Evolutionary conservation across 1,284 basidiomycete species (phyloP), one percentile per base, ranked within the genome.

Genomic region (Cryptococcus sp.): DNA sequence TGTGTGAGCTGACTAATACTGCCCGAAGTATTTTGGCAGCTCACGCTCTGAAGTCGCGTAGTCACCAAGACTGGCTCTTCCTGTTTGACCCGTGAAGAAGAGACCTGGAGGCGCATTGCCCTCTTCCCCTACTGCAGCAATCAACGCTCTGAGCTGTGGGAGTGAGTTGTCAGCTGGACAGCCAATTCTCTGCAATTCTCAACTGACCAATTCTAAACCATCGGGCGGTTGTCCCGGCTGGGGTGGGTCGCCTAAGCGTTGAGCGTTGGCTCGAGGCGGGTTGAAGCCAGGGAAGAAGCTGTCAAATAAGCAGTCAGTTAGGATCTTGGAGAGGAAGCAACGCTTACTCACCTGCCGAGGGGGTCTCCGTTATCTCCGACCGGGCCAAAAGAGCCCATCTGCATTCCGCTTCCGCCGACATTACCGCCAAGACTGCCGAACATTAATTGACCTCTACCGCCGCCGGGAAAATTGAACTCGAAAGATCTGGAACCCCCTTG

Each of bases 31-130:
- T 13, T 2, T 3, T 38, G 19, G 11, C 19, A n/a, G 57, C 68
- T 61, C 52, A 76, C 75, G 65, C 30, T 79, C 68, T 8, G 70
- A 70, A 54, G 71, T 70, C 10, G 75, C 78, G 50, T 78, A 79
- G 57, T 79, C 78, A 3, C 78, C 76, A 38, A 74, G 42, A 58
- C 68, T 71, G 5, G 45, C 58, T 39, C 48, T 50, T 11, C 71
- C 71, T 47, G 45, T 60, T 23, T 65, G 61, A 16, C 63, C 60
- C 10, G 51, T 47, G 23, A 59, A 54, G 11, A 54, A 55, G 27
- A 56, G 54, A n/a, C 54, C 35, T 35, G 41, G 50, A 8, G 58
- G 54, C 35, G 57, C 40, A n/a, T 48, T 50, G 1, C 63, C 66
- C 46, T 73, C 69, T 35, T 71, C 68, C 7, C 58, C 57, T 6